Percentiles rank a stretch among this genome's conserved stretches.
Evolutionary conservation across 768 basidiomycete genomes (phyloP).

Genomic region (Tricholoma terreum): DNA sequence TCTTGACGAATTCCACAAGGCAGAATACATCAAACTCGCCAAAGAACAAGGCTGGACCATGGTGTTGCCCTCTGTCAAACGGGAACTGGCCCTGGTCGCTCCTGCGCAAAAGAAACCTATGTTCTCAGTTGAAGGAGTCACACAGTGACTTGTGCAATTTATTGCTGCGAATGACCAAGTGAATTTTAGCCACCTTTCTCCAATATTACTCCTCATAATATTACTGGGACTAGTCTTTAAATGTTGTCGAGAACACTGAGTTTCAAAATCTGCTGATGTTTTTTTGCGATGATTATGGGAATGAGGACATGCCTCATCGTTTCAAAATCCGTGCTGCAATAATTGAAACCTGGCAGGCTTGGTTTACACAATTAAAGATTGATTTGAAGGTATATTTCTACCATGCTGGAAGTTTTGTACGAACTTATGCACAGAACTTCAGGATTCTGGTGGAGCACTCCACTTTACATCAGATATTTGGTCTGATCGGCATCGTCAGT

Average conservation of each 20-base stretch:
- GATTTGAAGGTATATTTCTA: conserved; percentile 20
- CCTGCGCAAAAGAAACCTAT: no score
- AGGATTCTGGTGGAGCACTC: conserved; percentile 11
- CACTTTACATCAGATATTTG: conserved; percentile 17
- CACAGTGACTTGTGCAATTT: neutral
- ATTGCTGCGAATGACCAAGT: conserved; percentile 2
- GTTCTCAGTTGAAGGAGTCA: neutral
- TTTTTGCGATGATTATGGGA: conserved; percentile 18
- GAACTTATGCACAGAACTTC: neutral
- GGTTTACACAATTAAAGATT: conserved; percentile 19
- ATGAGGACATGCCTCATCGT: conserved; percentile 23
- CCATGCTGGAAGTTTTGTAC: neutral
- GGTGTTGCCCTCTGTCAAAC: neutral
- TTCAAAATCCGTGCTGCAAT: conserved; percentile 19
- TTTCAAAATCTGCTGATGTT: conserved; percentile 24
- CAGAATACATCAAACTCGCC: neutral
- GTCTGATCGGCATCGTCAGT: conserved; percentile 7
- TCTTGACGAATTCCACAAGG: neutral
- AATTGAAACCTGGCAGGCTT: conserved; percentile 18
- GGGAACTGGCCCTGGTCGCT: no score
- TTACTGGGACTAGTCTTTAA: conserved; percentile 18
- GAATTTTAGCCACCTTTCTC: neutral
- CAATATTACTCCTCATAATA: neutral
- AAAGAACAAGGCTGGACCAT: neutral
- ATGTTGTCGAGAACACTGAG: conserved; percentile 23